Base-by-base conservation (phyloP, 1,139 yeast species). In the Saccharomyces hybrid region DNA sequence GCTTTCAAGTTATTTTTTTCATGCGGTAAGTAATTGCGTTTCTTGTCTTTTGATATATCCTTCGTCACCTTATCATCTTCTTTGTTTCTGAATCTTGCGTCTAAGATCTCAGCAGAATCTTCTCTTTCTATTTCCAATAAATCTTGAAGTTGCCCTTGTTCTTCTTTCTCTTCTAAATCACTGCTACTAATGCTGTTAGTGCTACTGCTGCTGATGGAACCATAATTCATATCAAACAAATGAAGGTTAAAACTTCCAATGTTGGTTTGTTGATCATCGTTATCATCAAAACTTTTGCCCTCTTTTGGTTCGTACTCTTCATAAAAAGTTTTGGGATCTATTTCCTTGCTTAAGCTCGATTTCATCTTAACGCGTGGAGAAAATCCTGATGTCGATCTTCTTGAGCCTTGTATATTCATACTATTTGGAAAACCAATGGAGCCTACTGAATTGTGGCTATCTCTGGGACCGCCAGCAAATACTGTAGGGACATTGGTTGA, bases 281-380 rank as follows among this genome's bases (percentile, higher is more conserved):
- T 32, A 13, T 48, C 50, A 28, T 51, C 44, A 38, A 38, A 38
- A 11, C 44, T 5, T 9, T 38, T 38, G 25, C 44, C 8, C 32
- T 29, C n/a, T 23, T 16, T 34, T 25, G 48, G 14, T 26, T 49
- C 14, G 8, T 27, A n/a, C n/a, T 48, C 47, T 9, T 51, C 54
- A 25, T 49, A 31, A 27, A 48, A 34, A 4, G 50, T 48, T 11
- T 52, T 25, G 2, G 52, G 47, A 16, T 59, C 56, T 16, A 65
- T 62, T 50, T 66, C 66, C 48, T 59, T 63, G 49, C 67, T 62
- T 16, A 63, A 51, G 47, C 67, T 65, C 1, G 69, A 64, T 46
- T 63, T 64, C 50, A 62, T 63, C 49, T 60, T 63, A 19, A 52
- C 52, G 9, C 57, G 52, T 23, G 55, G 55, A 16, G 50, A 52